Base-by-base conservation (phyloP, 164 flowering plant species). In the Brasenia schreberi region DNA sequence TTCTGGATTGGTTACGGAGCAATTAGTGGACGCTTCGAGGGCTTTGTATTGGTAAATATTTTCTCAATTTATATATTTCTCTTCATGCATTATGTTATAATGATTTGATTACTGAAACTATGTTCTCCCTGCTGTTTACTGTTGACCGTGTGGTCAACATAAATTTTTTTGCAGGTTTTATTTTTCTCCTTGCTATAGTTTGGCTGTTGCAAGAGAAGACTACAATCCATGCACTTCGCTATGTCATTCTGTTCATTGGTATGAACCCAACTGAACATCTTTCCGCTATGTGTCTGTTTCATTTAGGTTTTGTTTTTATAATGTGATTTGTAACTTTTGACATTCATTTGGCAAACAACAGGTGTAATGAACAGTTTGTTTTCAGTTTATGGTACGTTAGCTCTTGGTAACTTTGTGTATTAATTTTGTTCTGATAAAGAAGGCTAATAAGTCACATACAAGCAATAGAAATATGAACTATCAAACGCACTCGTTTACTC, bases 281-380 rank as follows among this genome's bases (percentile, higher is more conserved):
- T 44, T 6, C 52, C 10, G 52, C 7, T 6, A 44, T 44, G 6
- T 60, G 1, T 60, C 23, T 5, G 18, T 53, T 53, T 53, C 10
- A 7, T 53, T 53, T 9, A 53, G 9, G 59, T 7, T 9, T 53
- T 53, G 12, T 53, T 53, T 53, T 53, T 53, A 7, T 53, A 53
- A 53, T 53, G n/a, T 44, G 52, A 44, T 60, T 6, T 16, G 18
- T 5, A 7, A 16, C 17, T 60, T 60, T 6, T 60, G 62, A 60
- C 62, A 60, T 60, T 17, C 7, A 6, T 19, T 43, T 75, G 18
- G 74, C 65, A 59, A 7, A 10, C 14, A 64, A 73, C 88, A 88
- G 97, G 95, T 77, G 95, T 90, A 43, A 90, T 91, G 96, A 91
- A 91, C 85, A 88, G 93, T 77, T 75, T 91, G 79, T 91, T 91